These are phyloP conservation scores for Cladosporium oxysporum DNA, from an alignment of 2,329 filamentous ascomycete species.

Conservation along the genomic window DNA sequence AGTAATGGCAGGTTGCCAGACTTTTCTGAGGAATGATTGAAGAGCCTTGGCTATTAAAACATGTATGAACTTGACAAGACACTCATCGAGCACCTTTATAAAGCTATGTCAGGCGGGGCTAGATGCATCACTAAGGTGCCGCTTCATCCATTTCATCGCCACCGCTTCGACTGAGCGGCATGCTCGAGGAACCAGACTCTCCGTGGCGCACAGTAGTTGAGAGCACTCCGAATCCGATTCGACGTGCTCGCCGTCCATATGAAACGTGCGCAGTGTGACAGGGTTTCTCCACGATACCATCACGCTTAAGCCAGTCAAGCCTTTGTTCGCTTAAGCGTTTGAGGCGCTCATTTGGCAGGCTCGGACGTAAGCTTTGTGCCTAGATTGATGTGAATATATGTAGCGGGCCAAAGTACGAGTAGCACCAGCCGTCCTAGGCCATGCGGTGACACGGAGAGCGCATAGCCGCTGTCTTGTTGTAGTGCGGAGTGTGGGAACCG, in stretches of 20 bases:
- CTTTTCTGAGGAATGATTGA: neutral
- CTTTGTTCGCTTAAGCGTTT: neutral
- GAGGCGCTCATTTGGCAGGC: neutral
- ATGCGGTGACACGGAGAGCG: neutral
- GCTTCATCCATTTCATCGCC: no score
- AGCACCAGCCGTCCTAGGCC: neutral
- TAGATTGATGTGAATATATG: neutral
- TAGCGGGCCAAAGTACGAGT: neutral
- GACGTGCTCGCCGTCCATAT: neutral
- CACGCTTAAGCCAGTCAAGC: neutral
- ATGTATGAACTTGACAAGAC: neutral
- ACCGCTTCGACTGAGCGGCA: neutral
- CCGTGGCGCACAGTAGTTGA: neutral
- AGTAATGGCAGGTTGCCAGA: neutral
- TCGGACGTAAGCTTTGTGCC: neutral
- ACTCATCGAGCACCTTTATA: neutral
- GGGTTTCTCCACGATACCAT: neutral
- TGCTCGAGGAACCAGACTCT: neutral
- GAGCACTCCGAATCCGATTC: neutral
- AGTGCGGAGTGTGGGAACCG: neutral
- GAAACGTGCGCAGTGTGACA: conserved; percentile 2
- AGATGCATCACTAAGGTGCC: neutral
- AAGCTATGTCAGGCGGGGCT: neutral
- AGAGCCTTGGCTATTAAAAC: neutral
- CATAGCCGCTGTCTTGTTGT: neutral